phyloP scores from a whole-genome alignment of 1,284 basidiomycete genomes.

The Tilletia indica region DNA sequence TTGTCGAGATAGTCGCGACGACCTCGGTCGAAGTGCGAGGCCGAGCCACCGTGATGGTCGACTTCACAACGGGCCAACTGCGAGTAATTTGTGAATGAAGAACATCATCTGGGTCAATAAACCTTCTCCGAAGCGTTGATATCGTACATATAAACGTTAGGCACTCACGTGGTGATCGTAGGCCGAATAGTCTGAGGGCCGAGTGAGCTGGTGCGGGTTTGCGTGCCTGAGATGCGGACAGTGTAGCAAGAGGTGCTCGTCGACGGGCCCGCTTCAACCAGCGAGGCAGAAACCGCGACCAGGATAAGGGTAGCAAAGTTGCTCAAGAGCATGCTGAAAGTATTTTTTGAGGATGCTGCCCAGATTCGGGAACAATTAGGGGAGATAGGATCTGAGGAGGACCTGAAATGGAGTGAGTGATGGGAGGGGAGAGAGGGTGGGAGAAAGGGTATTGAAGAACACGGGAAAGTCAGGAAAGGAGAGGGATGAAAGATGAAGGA shows the following conservation, averaged over 20 bases:
- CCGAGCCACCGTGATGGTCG: neutral
- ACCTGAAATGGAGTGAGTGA: too few relatives aligned
- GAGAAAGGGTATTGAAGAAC: too few relatives aligned
- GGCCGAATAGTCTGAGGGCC: neutral
- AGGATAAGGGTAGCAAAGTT: too few relatives aligned
- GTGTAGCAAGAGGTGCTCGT: conserved; percentile 8
- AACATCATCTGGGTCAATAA: too few relatives aligned
- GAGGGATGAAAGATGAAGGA: too few relatives aligned
- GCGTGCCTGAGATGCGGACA: neutral
- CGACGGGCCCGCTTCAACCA: neutral
- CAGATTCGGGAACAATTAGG: too few relatives aligned
- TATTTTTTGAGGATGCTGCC: neutral
- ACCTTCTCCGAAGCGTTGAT: too few relatives aligned
- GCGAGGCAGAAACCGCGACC: too few relatives aligned
- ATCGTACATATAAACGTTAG: neutral
- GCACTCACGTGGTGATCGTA: neutral
- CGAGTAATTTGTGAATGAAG: neutral
- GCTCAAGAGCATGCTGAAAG: too few relatives aligned
- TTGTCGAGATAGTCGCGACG: neutral
- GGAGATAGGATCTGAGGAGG: too few relatives aligned
- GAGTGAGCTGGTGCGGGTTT: neutral
- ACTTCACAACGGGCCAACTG: neutral
- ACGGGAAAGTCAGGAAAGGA: too few relatives aligned
- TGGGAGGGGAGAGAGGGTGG: too few relatives aligned
- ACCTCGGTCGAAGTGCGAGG: neutral